Evolutionary conservation across 2,329 filamentous ascomycete genomes (phyloP), one percentile per base, ranked within the genome.

Genomic region (Pseudopyricularia cyperi): DNA sequence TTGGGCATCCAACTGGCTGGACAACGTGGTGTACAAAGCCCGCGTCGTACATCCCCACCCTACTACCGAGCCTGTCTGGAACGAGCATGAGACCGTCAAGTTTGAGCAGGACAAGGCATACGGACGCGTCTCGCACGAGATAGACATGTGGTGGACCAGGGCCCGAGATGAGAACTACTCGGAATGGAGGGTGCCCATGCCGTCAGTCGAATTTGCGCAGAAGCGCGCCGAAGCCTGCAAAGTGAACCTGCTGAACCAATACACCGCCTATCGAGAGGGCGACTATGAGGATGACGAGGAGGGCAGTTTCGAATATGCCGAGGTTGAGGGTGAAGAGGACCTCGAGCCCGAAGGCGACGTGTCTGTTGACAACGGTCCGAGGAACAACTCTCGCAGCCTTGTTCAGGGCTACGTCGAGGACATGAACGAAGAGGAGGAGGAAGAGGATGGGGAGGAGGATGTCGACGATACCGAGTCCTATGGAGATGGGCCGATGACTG

Each of bases 381-480:
- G 19, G 15, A 39, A 54, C 12, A 49, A 51, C 14, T 46, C 51
- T 2, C 52, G 49, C 35, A 47, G 37, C 17, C 37, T 48, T 28
- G 52, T 61, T 1, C 63, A 68, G 33, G 68, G 72, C 32, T 64
- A 65, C 34, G 66, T 62, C 30, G 65, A 68, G 56, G 46, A 58
- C 64, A 71, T 57, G 70, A 75, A 48, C 72, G 74, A 85, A 24
- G 50, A 51, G 28, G 50, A 51, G 22, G 72, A 78, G 22, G 76
- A 78, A 26, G 73, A 77, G 59, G 76, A 82, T 52, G 81, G 85
- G 22, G 76, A 79, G n/a, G 82, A 85, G 50, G 81, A 84, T 47
- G 76, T 76, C 14, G 80, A 83, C 52, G 86, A 89, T 55, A 85
- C 89, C 60, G 84, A 89, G 57, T 87, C 85, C n/a, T 86, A 86